phyloP scores from a whole-genome alignment of 768 basidiomycete species.

The Collybia sp. region DNA sequence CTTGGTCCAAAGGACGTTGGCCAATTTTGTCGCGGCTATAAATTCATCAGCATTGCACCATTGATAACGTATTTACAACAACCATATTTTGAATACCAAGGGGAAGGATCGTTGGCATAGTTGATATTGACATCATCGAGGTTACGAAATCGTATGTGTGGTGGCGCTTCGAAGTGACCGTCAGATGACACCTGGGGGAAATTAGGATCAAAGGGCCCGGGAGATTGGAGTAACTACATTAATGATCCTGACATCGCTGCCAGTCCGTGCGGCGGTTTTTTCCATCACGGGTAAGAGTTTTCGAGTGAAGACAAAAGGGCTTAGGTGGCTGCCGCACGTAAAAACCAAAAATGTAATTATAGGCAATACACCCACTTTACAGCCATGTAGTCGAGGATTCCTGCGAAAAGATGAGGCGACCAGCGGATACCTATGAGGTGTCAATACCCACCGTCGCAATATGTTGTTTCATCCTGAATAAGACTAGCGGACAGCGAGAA shows the following conservation, averaged over 20 bases:
- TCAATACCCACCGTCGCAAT: too few relatives aligned
- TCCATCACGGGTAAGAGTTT: conserved; percentile 23
- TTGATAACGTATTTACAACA: conserved; percentile 1
- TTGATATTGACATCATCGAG: conserved; percentile 27
- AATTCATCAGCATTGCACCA: neutral
- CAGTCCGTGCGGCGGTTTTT: conserved; percentile 18
- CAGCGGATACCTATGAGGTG: too few relatives aligned
- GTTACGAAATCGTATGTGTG: conserved; percentile 19
- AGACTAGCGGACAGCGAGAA: too few relatives aligned
- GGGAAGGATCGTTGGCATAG: conserved; percentile 17
- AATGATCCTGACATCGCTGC: conserved; percentile 27
- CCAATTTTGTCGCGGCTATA: conserved; percentile 42
- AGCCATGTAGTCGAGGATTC: too few relatives aligned
- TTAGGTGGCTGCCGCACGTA: conserved; percentile 15
- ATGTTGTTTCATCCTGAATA: too few relatives aligned
- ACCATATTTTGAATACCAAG: conserved; percentile 21
- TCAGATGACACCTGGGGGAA: conserved; percentile 17
- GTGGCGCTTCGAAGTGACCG: conserved; percentile 11
- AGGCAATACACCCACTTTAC: neutral
- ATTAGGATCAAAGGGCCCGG: neutral
- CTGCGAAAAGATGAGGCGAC: too few relatives aligned
- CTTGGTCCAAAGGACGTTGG: conserved; percentile 35
- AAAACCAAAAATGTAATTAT: neutral
- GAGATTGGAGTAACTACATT: conserved; percentile 11
- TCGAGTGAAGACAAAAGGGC: conserved; percentile 23